These are phyloP conservation scores for Microdochium paspali DNA, from an alignment of 2,329 filamentous ascomycete species.

Conservation along the genomic window DNA sequence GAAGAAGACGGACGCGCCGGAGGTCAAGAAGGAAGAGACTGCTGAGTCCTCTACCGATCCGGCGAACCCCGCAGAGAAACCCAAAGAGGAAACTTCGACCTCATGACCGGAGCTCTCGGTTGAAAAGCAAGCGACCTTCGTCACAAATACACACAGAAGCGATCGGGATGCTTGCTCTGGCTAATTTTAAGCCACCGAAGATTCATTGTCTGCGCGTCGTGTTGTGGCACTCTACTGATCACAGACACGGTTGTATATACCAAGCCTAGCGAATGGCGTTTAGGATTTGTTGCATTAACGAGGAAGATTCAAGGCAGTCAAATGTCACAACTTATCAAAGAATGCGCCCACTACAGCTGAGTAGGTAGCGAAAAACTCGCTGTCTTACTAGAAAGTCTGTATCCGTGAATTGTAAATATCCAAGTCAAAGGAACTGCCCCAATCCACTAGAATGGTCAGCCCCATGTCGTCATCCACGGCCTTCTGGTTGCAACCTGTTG, in stretches of 20 bases:
- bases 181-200: too few species aligned
- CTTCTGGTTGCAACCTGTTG: too few species aligned
- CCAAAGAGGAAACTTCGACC: background rate
- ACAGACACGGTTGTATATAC: background rate
- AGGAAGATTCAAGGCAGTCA: background rate
- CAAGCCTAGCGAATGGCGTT: background rate
- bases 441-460: too few species aligned
- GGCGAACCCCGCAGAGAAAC: background rate
- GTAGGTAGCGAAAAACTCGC: background rate
- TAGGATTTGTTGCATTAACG: background rate
- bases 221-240: too few species aligned
- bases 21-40: slow-evolving; percentile 29
- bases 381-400: too few species aligned
- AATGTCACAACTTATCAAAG: too few species aligned
- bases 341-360: too few species aligned
- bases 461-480: too few species aligned
- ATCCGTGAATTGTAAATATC: too few species aligned
- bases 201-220: too few species aligned
- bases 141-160: background rate
- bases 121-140: background rate
- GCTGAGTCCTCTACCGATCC: slow-evolving; percentile 6
- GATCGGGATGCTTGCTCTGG: too few species aligned
- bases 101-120: background rate
- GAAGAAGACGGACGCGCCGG: slow-evolving; percentile 11
- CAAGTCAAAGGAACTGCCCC: too few species aligned